Evolutionary conservation across 2,329 filamentous ascomycete genomes (phyloP).

Genomic region (Cercospora sp.): DNA sequence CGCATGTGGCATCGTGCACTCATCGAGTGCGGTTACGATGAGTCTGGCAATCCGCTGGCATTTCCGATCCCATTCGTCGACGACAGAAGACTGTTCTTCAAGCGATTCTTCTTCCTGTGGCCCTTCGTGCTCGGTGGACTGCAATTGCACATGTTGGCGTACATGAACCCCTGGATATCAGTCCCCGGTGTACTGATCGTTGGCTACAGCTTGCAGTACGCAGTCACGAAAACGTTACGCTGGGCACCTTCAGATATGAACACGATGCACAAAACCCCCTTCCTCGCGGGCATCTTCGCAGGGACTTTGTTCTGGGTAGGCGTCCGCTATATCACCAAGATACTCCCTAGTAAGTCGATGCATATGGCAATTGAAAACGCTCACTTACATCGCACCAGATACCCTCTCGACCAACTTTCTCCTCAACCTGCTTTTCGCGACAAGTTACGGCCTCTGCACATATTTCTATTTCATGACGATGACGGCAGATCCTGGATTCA

Average conservation of each 20-base stretch:
- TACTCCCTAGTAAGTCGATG: constrained; percentile 65
- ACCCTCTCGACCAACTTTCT: constrained; percentile 68
- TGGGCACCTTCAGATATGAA: constrained; percentile 88
- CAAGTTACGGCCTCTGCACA: constrained; percentile 63
- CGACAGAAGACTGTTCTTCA: constrained; percentile 75
- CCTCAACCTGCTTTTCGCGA: constrained; percentile 72
- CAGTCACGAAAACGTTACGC: constrained; percentile 72
- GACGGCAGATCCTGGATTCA: constrained; percentile 85
- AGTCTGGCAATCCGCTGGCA: constrained; percentile 70
- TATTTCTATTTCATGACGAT: constrained; percentile 91
- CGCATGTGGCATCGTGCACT: constrained; percentile 80
- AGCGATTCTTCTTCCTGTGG: constrained; percentile 85
- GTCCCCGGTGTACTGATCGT: constrained; percentile 69
- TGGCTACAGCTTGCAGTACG: constrained; percentile 72
- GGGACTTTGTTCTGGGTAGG: constrained; percentile 80
- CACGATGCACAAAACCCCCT: constrained; percentile 87
- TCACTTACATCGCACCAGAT: constrained; percentile 47
- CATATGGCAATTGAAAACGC: constrained; percentile 5
- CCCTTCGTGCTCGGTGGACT: constrained; percentile 75
- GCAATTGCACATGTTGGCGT: constrained; percentile 69
- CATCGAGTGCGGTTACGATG: constrained; percentile 78
- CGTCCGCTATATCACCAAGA: constrained; percentile 69
- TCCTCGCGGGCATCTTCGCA: constrained; percentile 90
- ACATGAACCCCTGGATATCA: constrained; percentile 71
- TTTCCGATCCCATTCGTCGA: constrained; percentile 76